A percentile compares a stretch with the other conserved stretches of the same genome.
phyloP scores from a whole-genome alignment of 305 asterid genomes.

The Solanum hybrid region DNA sequence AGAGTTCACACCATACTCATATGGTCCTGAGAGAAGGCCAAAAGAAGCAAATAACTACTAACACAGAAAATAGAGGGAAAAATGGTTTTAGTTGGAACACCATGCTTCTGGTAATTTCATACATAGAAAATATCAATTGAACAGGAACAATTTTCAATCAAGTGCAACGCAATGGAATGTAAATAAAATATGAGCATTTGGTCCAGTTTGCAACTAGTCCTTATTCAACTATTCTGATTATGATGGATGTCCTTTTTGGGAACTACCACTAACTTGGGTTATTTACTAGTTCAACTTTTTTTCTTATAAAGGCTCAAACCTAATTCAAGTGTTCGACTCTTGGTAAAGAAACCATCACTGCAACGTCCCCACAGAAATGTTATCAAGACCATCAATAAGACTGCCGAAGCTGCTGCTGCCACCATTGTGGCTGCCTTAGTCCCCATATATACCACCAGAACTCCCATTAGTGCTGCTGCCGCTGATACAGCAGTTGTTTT shows the following conservation, averaged over 20 bases:
- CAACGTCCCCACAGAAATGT: constrained; percentile 47
- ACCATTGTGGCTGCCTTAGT: constrained; percentile 62
- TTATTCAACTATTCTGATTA: background rate
- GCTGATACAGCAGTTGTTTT: constrained; percentile 51
- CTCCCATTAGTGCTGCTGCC: constrained; percentile 58
- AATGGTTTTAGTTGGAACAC: background rate
- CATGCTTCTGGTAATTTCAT: background rate
- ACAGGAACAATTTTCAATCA: background rate
- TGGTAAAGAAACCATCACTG: constrained; percentile 53
- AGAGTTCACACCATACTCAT: background rate
- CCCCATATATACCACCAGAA: constrained; percentile 63
- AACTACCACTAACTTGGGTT: background rate
- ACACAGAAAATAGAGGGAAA: background rate
- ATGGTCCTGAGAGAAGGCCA: background rate
- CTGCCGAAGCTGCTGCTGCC: constrained; percentile 58
- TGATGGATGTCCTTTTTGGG: background rate
- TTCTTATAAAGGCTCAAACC: constrained; percentile 52
- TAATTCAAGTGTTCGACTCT: constrained; percentile 68
- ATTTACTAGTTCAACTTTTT: background rate
- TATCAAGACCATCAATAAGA: constrained; percentile 66
- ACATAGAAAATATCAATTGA: background rate
- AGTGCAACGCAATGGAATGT: background rate
- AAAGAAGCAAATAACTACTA: background rate
- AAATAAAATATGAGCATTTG: background rate
- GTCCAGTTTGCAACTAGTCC: background rate